phyloP scores from a whole-genome alignment of 768 basidiomycete species.

The Porphyrellus cyaneotinctus region DNA sequence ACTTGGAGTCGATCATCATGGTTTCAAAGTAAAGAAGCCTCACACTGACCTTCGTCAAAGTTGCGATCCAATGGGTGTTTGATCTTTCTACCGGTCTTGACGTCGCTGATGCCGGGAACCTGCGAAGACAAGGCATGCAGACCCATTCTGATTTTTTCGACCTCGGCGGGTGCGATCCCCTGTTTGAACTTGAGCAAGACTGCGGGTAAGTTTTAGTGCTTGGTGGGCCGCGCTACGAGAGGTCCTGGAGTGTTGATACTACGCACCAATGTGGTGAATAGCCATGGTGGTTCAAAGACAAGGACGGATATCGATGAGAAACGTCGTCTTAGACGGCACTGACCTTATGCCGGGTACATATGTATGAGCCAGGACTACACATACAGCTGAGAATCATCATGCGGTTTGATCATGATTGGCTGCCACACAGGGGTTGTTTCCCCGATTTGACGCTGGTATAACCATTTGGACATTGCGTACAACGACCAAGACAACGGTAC shows the following conservation, averaged over 20 bases:
- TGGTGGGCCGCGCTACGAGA: too few species aligned
- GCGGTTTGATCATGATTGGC: neutral
- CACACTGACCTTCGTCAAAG: conserved; percentile 21
- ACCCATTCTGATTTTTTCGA: neutral
- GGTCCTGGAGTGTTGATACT: neutral
- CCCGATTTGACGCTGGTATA: neutral
- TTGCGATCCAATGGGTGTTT: conserved; percentile 19
- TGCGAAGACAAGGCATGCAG: conserved; percentile 9
- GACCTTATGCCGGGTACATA: too few species aligned
- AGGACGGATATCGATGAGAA: neutral
- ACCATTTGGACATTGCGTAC: neutral
- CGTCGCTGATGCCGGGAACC: conserved; percentile 17
- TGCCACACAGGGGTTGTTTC: neutral
- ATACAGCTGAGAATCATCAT: too few species aligned
- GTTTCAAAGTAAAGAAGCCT: neutral
- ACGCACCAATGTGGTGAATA: conserved; percentile 25
- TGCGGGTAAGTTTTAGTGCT: neutral
- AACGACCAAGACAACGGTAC: conserved; percentile 4
- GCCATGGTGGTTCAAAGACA: conserved; percentile 1
- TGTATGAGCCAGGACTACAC: too few species aligned
- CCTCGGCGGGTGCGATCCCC: conserved; percentile 7
- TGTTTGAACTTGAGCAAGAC: conserved; percentile 25
- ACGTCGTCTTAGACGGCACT: too few species aligned
- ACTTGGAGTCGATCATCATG: neutral
- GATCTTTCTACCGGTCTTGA: conserved; percentile 14